A percentile compares a stretch with the other conserved stretches of the same genome.
Conservation (phyloP, 257 asterid species). For the Parsonsia alboflavescens region DNA sequence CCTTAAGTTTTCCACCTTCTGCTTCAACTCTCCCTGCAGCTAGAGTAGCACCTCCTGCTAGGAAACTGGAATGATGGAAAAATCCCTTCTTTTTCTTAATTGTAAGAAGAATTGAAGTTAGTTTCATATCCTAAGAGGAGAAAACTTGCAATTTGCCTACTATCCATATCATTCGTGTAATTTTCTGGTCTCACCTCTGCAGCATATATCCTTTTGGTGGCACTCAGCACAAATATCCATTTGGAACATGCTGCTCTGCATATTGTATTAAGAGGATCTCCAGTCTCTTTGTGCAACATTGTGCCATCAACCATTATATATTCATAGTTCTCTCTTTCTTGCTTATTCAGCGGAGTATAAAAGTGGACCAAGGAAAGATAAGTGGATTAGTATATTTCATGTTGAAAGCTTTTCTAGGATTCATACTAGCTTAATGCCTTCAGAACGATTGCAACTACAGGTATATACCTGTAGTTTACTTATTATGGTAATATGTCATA, state of each 20-base stretch:
- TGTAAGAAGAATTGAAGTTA: conserved; percentile 6
- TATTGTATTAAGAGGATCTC: conserved; percentile 20
- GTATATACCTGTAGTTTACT: background rate
- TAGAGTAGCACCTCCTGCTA: conserved; percentile 32
- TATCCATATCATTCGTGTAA: background rate
- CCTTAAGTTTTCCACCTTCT: conserved; percentile 22
- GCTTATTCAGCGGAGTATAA: conserved; percentile 12
- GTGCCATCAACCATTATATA: conserved; percentile 22
- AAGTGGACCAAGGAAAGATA: background rate
- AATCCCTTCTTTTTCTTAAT: conserved; percentile 19
- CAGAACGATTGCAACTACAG: background rate
- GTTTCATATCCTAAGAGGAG: background rate
- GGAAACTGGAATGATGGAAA: conserved; percentile 35
- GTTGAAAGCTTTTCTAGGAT: background rate
- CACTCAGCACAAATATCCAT: conserved; percentile 36
- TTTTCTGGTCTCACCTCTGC: conserved; percentile 19
- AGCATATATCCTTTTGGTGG: conserved; percentile 24
- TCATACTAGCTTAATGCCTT: background rate
- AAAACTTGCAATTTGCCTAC: background rate
- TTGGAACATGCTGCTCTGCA: conserved; percentile 9
- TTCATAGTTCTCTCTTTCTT: conserved; percentile 31
- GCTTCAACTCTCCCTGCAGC: conserved; percentile 34
- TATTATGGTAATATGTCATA: background rate
- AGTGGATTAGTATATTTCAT: background rate
- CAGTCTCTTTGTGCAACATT: conserved; percentile 21